Evolutionary conservation across 192 early-diverging fungal species (phyloP), one percentile per base, ranked within the genome.

Genomic region (Coemansia sp.): DNA sequence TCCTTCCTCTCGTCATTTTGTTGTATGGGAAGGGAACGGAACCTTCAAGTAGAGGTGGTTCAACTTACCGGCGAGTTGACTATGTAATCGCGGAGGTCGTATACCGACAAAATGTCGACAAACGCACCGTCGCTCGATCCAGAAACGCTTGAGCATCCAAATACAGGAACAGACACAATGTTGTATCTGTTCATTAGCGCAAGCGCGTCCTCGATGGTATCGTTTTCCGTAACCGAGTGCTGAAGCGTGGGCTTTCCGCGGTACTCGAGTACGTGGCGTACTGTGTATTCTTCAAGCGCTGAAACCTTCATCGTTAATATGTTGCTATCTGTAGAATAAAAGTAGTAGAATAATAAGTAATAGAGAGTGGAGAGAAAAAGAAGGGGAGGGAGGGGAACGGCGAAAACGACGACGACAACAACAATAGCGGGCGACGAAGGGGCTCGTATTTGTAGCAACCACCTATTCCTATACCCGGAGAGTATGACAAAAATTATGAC

Each of bases 11-110:
- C 5, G 7, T 6, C 39, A 41, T 41, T 41, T 6, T 11, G 39
- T 41, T 12, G 39, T 11, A 41, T 46, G 16, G 15, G 14, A 46
- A 46, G 44, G 10, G 6, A 41, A 14, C 12, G 39, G 12, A 41
- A 41, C 39, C 39, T 30, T 30, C 30, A 30, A 3, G 3, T 30
- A 30, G 30, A 30, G 30, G 5, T 41, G 39, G 7, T 41, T 1
- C 5, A 18, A 57, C 71, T 63, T 78, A 79, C 77, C 51, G 53
- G 39, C 11, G 77, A 60, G 39, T 68, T 65, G 16, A 69, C 74
- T 1, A 83, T 75, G 34, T 83, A 75, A 72, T 83, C 76, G 16
- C 81, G 53, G 23, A 83, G 62, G 45, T 83, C 81, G 60, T 83
- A 77, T 5, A 78, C 68, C 16, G 81, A 75, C 18, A 83, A 58